phyloP scores from a whole-genome alignment of 2,329 filamentous ascomycete genomes.

The Monilinia vaccinii-corymbosi region DNA sequence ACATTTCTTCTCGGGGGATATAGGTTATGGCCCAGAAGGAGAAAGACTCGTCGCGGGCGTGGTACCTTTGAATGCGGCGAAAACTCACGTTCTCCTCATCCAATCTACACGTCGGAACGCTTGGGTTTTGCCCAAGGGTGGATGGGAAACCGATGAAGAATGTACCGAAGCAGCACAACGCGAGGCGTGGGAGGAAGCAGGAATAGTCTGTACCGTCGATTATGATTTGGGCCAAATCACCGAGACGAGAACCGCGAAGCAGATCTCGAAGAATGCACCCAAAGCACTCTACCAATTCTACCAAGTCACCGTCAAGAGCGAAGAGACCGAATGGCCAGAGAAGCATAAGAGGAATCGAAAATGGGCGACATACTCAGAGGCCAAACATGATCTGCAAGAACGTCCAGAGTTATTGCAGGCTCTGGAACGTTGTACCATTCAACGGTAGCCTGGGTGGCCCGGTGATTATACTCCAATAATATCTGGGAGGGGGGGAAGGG shows the following conservation, averaged over 20 bases:
- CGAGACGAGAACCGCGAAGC: constrained; percentile 75
- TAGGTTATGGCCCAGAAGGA: constrained; percentile 86
- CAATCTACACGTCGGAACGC: constrained; percentile 84
- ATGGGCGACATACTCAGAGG: constrained; percentile 82
- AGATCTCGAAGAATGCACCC: constrained; percentile 52
- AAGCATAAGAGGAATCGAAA: constrained; percentile 80
- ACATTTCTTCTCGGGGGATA: constrained; percentile 18
- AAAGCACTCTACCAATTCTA: constrained; percentile 69
- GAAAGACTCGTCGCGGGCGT: constrained; percentile 93
- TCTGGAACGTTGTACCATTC: constrained; percentile 55
- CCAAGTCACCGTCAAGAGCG: constrained; percentile 78
- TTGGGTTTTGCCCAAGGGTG: constrained; percentile 96
- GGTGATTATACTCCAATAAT: constrained; percentile 21
- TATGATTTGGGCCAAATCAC: constrained; percentile 79
- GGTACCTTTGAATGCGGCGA: constrained; percentile 80
- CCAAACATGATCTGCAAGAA: constrained; percentile 64
- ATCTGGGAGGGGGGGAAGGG: too few relatives aligned
- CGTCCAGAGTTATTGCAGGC: constrained; percentile 86
- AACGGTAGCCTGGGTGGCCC: constrained; percentile 32
- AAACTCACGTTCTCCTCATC: constrained; percentile 82
- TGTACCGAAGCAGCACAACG: constrained; percentile 76
- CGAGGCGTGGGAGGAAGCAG: constrained; percentile 97
- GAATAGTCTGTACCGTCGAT: constrained; percentile 76
- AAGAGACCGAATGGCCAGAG: constrained; percentile 88
- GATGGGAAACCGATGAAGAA: constrained; percentile 92